A percentile compares a stretch with the other conserved stretches of the same genome.
Conservation (phyloP, 768 basidiomycete genomes). For the Leccinum truebloodii region DNA sequence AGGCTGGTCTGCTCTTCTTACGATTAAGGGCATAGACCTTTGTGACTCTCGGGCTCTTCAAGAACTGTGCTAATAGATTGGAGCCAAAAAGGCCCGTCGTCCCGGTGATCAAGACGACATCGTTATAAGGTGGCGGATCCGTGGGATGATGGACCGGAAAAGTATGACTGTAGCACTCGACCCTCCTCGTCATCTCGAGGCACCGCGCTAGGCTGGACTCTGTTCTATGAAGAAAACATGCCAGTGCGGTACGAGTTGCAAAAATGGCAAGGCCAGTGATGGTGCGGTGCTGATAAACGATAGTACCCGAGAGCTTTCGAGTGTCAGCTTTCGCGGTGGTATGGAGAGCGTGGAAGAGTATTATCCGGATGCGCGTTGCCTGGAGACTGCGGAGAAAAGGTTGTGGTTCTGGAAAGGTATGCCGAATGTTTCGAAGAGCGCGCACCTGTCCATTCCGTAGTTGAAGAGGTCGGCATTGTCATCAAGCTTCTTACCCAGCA, state of each 20-base stretch:
- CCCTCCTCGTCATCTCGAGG: conserved; percentile 17
- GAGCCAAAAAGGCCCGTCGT: conserved; percentile 38
- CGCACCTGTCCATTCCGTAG: conserved; percentile 15
- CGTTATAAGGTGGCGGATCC: neutral
- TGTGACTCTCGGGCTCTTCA: conserved; percentile 13
- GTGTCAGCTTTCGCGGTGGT: conserved; percentile 21
- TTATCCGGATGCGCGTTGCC: conserved; percentile 43
- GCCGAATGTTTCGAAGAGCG: neutral
- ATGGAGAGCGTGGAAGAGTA: conserved; percentile 38
- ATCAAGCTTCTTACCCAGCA: conserved; percentile 14
- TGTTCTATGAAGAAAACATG: conserved; percentile 15
- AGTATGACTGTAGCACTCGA: neutral
- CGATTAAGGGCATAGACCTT: conserved; percentile 35
- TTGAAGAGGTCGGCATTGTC: conserved; percentile 13
- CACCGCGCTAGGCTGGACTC: conserved; percentile 17
- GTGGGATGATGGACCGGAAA: conserved; percentile 15
- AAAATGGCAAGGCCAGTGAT: conserved; percentile 28
- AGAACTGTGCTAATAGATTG: conserved; percentile 26
- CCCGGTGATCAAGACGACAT: conserved; percentile 35
- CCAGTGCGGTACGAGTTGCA: conserved; percentile 9
- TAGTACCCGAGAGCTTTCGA: conserved; percentile 27
- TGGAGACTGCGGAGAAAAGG: conserved; percentile 32
- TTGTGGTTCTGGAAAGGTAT: neutral
- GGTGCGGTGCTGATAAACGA: conserved; percentile 40
- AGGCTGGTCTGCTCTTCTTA: conserved; percentile 14